Percentiles rank a stretch among this genome's conserved stretches.
phyloP scores from a whole-genome alignment of 2,329 filamentous ascomycete genomes.

The Chaetomium globosum region DNA sequence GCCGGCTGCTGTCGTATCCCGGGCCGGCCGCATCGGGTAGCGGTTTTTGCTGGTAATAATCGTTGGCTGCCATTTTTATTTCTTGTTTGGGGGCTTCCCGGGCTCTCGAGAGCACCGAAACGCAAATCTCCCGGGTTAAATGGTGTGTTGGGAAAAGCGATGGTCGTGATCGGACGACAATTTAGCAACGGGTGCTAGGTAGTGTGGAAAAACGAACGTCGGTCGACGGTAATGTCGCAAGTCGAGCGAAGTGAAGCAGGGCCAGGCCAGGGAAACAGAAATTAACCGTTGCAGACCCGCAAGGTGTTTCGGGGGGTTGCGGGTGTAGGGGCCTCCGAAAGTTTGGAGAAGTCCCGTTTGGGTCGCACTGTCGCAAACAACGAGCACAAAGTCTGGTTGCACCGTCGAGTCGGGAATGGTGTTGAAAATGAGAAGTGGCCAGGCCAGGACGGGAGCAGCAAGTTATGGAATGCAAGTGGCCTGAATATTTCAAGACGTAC shows the following conservation, averaged over 20 bases:
- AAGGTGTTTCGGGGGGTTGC: conserved; percentile 6
- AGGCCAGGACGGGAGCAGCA: neutral
- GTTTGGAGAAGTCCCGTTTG: neutral
- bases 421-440: conserved; percentile 1
- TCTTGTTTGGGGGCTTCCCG: conserved; percentile 25
- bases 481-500: neutral
- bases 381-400: neutral
- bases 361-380: neutral
- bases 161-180: neutral
- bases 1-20: conserved; percentile 35
- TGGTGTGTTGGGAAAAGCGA: conserved; percentile 9
- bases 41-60: conserved; percentile 59
- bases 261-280: neutral
- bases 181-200: neutral
- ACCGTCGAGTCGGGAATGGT: neutral
- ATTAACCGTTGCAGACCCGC: conserved; percentile 5
- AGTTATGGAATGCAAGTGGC: neutral
- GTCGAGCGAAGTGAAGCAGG: neutral
- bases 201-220: neutral
- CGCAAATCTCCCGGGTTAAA: conserved; percentile 13
- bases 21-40: conserved; percentile 50
- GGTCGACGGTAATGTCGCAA: neutral
- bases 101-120: conserved; percentile 20
- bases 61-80: conserved; percentile 54
- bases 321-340: conserved; percentile 2